Conservation (phyloP, 257 asterid species). For the Salvia rosmarinus region DNA sequence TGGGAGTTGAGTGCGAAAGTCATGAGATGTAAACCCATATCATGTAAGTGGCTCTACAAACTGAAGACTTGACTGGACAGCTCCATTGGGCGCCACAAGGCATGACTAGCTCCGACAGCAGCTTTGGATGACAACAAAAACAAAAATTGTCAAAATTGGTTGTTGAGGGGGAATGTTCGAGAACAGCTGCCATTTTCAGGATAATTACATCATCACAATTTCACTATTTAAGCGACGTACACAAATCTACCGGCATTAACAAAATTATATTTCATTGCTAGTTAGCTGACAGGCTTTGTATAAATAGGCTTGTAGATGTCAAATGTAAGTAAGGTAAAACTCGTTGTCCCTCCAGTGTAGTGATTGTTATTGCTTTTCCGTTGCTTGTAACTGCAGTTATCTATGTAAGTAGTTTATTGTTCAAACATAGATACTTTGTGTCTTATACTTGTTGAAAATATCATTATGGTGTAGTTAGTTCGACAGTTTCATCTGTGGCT, state of each 20-base stretch:
- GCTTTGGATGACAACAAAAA: too few species aligned
- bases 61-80: too few species aligned
- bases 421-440: background rate
- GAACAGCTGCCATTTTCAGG: background rate
- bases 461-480: background rate
- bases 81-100: too few species aligned
- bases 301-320: background rate
- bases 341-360: background rate
- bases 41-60: too few species aligned
- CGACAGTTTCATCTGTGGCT: conserved; percentile 26
- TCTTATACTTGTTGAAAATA: background rate
- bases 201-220: background rate
- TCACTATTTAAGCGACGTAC: background rate
- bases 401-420: background rate
- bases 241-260: background rate
- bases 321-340: background rate
- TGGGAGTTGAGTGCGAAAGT: too few species aligned
- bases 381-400: background rate
- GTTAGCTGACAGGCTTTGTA: background rate
- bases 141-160: too few species aligned
- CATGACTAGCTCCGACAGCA: too few species aligned
- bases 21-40: too few species aligned
- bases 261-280: background rate
- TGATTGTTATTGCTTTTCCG: background rate
- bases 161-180: too few species aligned